Conservation (phyloP, 768 basidiomycete genomes). For the Amanita thiersii region DNA sequence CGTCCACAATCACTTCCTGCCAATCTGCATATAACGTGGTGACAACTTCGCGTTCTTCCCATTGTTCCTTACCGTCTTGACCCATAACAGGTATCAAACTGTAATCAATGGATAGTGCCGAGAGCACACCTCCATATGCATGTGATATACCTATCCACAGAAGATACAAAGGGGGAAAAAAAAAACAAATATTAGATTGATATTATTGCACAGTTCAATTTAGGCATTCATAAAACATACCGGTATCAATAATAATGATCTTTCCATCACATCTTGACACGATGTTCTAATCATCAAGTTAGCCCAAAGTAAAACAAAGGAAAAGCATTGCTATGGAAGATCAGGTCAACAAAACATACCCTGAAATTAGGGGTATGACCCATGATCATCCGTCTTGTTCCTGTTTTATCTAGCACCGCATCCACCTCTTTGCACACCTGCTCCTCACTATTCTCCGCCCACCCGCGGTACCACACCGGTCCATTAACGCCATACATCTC, state of each 20-base stretch:
- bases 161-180: background rate
- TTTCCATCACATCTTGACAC: slow-evolving; percentile 85
- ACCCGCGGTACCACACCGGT: slow-evolving; percentile 92
- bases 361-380: slow-evolving; percentile 92
- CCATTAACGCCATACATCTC: slow-evolving; percentile 72
- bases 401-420: slow-evolving; percentile 60
- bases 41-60: slow-evolving; percentile 59
- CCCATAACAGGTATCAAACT: slow-evolving; percentile 58
- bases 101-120: slow-evolving; percentile 83
- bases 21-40: slow-evolving; percentile 54
- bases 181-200: too few relatives aligned
- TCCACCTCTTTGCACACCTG: slow-evolving; percentile 67
- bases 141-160: slow-evolving; percentile 70
- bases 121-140: slow-evolving; percentile 90
- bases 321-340: background rate
- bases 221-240: slow-evolving; percentile 22
- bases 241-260: slow-evolving; percentile 94
- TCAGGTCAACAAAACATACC: slow-evolving; percentile 26
- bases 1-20: slow-evolving; percentile 41
- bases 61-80: slow-evolving; percentile 26
- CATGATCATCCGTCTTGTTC: slow-evolving; percentile 88
- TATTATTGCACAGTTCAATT: background rate
- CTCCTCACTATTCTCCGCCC: slow-evolving; percentile 71
- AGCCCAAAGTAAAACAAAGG: slow-evolving; percentile 3
- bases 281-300: slow-evolving; percentile 45